Conservation (phyloP, 1,139 yeast genomes). For the Sugiyamaella novakii region DNA sequence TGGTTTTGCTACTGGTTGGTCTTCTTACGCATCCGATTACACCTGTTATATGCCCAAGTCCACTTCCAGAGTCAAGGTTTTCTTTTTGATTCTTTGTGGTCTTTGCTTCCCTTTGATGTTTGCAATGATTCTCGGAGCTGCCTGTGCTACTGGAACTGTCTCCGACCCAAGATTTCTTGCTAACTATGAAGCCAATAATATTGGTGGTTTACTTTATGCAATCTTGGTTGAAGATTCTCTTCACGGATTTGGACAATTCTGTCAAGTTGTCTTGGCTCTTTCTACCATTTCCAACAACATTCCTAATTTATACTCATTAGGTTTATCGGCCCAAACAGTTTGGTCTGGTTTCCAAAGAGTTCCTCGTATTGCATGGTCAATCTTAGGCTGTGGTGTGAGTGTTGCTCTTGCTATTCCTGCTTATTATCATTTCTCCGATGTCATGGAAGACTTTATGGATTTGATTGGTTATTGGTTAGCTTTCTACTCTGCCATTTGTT, state of each 20-base stretch:
- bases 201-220: slow-evolving; percentile 83
- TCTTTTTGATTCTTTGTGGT: slow-evolving; percentile 64
- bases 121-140: slow-evolving; percentile 83
- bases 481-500: slow-evolving; percentile 70
- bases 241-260: slow-evolving; percentile 87
- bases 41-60: slow-evolving; percentile 79
- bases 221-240: slow-evolving; percentile 76
- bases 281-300: slow-evolving; percentile 88
- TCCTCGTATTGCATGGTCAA: slow-evolving; percentile 83
- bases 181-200: slow-evolving; percentile 55
- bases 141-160: slow-evolving; percentile 70
- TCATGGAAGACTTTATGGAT: slow-evolving; percentile 86
- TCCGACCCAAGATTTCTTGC: slow-evolving; percentile 50
- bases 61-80: slow-evolving; percentile 60
- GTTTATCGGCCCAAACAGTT: slow-evolving; percentile 79
- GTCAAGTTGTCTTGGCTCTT: slow-evolving; percentile 78
- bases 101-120: slow-evolving; percentile 68
- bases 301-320: slow-evolving; percentile 91
- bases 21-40: slow-evolving; percentile 90
- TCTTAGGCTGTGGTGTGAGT: slow-evolving; percentile 71
- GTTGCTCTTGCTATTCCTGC: slow-evolving; percentile 90
- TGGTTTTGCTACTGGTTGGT: slow-evolving; percentile 96
- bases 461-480: slow-evolving; percentile 89
- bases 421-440: slow-evolving; percentile 67
- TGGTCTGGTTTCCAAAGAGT: slow-evolving; percentile 70